These are phyloP conservation scores for Heimioporus sp. DNA, from an alignment of 768 basidiomycete genomes.

Conservation along the genomic window DNA sequence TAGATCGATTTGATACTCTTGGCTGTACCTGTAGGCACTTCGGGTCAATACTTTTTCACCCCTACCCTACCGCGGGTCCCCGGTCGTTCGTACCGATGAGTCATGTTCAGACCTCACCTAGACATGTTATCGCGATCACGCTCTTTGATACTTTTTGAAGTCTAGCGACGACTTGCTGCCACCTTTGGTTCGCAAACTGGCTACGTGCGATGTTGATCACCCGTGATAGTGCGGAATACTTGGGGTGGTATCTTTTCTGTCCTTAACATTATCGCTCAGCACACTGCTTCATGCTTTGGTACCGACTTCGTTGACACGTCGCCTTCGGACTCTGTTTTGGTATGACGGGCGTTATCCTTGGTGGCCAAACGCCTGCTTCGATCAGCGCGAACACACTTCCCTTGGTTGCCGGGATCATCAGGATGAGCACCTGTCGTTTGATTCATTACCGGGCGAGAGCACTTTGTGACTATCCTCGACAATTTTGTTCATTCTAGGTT, in stretches of 20 bases:
- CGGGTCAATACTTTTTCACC: conserved; percentile 47
- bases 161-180: conserved; percentile 43
- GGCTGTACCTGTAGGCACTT: conserved; percentile 49
- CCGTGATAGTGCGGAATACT: conserved; percentile 47
- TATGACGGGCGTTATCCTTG: conserved; percentile 48
- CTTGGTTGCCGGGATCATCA: conserved; percentile 47
- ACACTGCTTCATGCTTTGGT: neutral
- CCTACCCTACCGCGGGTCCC: conserved; percentile 43
- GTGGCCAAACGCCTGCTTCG: conserved; percentile 50
- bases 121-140: conserved; percentile 44
- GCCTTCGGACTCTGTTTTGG: conserved; percentile 45
- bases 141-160: conserved; percentile 45
- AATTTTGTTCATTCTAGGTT: conserved; percentile 46
- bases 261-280: conserved; percentile 53
- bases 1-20: conserved; percentile 48
- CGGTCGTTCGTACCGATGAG: neutral
- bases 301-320: neutral
- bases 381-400: conserved; percentile 44
- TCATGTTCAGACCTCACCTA: conserved; percentile 14
- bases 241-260: conserved; percentile 50
- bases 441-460: conserved; percentile 44
- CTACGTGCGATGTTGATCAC: conserved; percentile 54
- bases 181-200: conserved; percentile 53
- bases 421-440: conserved; percentile 41
- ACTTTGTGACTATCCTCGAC: conserved; percentile 41